Evolutionary conservation across 768 basidiomycete genomes (phyloP).

Genomic region (Pisolithus albus): DNA sequence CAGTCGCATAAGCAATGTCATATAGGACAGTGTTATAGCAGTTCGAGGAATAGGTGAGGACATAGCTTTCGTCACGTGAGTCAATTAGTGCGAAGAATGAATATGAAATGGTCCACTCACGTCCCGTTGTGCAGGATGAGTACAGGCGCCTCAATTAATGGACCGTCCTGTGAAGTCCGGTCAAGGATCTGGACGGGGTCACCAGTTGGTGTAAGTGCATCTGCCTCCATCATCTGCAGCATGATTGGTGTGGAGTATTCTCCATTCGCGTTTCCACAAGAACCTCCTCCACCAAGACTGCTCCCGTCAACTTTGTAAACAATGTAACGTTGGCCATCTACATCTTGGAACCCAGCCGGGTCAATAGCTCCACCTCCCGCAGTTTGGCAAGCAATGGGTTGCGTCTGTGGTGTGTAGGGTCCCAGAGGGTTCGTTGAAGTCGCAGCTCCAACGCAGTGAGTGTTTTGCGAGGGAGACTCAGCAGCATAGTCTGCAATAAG

Average conservation of each 20-base stretch:
- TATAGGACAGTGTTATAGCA: constrained; percentile 21
- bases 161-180: constrained; percentile 20
- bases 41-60: constrained; percentile 26
- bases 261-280: constrained; percentile 18
- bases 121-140: constrained; percentile 12
- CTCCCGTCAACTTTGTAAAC: constrained; percentile 29
- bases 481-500: constrained; percentile 12
- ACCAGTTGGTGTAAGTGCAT: constrained; percentile 19
- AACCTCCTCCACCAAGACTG: constrained; percentile 24
- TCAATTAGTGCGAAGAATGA: neutral
- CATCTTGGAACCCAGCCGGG: constrained; percentile 19
- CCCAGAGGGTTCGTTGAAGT: constrained; percentile 18
- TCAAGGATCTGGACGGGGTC: constrained; percentile 20
- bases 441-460: constrained; percentile 25
- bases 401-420: constrained; percentile 19
- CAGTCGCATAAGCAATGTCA: constrained; percentile 26
- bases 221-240: constrained; percentile 22
- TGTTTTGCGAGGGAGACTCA: constrained; percentile 3
- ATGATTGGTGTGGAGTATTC: constrained; percentile 21
- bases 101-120: constrained; percentile 4
- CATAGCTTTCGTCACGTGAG: constrained; percentile 7
- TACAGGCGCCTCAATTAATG: constrained; percentile 26
- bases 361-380: constrained; percentile 24
- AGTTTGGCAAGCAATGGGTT: constrained; percentile 19
- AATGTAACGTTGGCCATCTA: constrained; percentile 21